phyloP scores from a whole-genome alignment of 1,284 basidiomycete species.

The Pseudozyma pruni region DNA sequence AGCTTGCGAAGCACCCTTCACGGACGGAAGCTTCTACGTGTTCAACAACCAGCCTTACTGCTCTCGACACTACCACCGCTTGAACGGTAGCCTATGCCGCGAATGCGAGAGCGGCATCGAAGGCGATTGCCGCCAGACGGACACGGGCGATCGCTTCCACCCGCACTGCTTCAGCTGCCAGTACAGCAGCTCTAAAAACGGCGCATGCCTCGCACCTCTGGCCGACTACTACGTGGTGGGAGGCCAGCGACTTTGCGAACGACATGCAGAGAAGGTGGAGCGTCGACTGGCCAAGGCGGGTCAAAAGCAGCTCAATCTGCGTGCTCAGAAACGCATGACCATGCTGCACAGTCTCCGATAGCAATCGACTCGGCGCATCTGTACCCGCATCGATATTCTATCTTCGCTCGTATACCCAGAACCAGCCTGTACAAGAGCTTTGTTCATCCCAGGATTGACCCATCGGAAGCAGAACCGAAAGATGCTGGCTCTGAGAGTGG shows the following conservation, averaged over 20 bases:
- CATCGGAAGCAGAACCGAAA: no score
- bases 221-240: slow-evolving; percentile 47
- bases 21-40: slow-evolving; percentile 56
- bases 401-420: no score
- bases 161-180: slow-evolving; percentile 55
- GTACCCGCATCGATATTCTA: no score
- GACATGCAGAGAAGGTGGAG: slow-evolving; percentile 43
- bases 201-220: slow-evolving; percentile 27
- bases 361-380: not conserved
- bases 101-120: slow-evolving; percentile 55
- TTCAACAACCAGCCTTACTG: slow-evolving; percentile 59
- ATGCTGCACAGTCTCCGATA: slow-evolving; percentile 42
- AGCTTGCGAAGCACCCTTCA: slow-evolving; percentile 50
- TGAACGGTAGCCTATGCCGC: slow-evolving; percentile 56
- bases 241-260: slow-evolving; percentile 50
- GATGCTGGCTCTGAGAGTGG: no score
- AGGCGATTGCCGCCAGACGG: slow-evolving; percentile 58
- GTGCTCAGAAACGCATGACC: slow-evolving; percentile 47
- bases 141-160: slow-evolving; percentile 55
- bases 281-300: slow-evolving; percentile 33
- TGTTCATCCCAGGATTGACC: no score
- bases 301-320: slow-evolving; percentile 29
- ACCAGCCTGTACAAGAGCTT: no score
- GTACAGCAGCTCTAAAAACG: slow-evolving; percentile 34
- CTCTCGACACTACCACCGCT: slow-evolving; percentile 46